Conservation (phyloP, 371 early-diverging fungal genomes). For the Mucor indicus region DNA sequence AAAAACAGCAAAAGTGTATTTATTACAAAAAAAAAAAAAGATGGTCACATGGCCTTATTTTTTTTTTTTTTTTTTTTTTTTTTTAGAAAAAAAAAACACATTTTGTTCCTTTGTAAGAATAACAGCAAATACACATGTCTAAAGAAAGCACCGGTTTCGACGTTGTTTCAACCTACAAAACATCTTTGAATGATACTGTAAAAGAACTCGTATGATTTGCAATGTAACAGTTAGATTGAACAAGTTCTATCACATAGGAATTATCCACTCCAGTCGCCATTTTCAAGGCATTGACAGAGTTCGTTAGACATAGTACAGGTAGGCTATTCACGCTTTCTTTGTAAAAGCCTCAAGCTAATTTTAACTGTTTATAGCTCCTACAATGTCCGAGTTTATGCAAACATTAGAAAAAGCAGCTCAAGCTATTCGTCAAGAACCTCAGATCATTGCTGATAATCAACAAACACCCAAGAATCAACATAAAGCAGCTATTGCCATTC, state of each 20-base stretch:
- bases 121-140: slow-evolving; percentile 1
- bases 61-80: neutral
- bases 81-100: neutral
- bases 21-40: neutral
- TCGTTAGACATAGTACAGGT: slow-evolving; percentile 70
- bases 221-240: neutral
- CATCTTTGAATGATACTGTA: slow-evolving; percentile 18
- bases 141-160: slow-evolving; percentile 2
- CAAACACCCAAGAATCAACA: slow-evolving; percentile 37
- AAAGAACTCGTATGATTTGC: neutral
- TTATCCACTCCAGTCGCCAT: slow-evolving; percentile 89
- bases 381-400: slow-evolving; percentile 86
- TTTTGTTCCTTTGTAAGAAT: neutral
- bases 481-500: slow-evolving; percentile 47
- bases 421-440: slow-evolving; percentile 49
- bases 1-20: too few species aligned
- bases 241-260: slow-evolving; percentile 39
- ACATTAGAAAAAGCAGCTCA: slow-evolving; percentile 70
- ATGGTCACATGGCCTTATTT: neutral
- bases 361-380: slow-evolving; percentile 49
- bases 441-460: slow-evolving; percentile 7
- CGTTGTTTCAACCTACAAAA: slow-evolving; percentile 19
- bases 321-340: slow-evolving; percentile 2
- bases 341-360: too few species aligned
- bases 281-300: slow-evolving; percentile 77